phyloP scores from a whole-genome alignment of 257 asterid species.

The Fraxinus quadrangulata region DNA sequence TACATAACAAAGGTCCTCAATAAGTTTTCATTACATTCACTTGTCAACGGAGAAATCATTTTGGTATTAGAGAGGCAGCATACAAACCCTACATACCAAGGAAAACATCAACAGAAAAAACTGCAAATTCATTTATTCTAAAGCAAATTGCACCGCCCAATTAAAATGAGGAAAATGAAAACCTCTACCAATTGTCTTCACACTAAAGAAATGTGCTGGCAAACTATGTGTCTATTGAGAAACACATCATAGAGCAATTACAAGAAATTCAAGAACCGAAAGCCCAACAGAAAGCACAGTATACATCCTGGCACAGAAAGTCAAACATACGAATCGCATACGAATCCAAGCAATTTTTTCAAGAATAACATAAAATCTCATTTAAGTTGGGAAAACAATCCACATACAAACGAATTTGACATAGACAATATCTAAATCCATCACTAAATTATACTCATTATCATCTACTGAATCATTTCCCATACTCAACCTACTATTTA shows the following conservation, averaged over 20 bases:
- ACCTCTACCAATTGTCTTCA: not conserved
- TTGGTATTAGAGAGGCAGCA: not conserved
- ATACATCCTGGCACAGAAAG: not conserved
- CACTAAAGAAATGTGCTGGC: not conserved
- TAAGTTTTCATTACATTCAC: not conserved
- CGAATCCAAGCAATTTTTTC: not conserved
- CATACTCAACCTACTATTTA: not conserved
- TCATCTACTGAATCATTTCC: not conserved
- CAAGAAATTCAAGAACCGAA: constrained; percentile 3
- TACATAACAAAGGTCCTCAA: not conserved
- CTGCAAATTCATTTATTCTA: not conserved
- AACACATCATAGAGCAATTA: not conserved
- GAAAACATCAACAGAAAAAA: not conserved
- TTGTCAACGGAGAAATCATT: not conserved
- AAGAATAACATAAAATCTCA: not conserved
- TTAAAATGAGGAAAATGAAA: not conserved
- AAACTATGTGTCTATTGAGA: not conserved
- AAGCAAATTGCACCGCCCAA: not conserved
- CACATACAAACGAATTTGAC: not conserved
- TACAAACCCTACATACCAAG: not conserved
- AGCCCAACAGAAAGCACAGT: not conserved
- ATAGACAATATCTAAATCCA: not conserved
- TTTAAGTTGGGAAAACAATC: not conserved
- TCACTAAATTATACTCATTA: not conserved
- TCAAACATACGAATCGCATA: not conserved